Evolutionary conservation across 2,329 filamentous ascomycete species (phyloP).

Genomic region (Colletotrichum sansevieriae): DNA sequence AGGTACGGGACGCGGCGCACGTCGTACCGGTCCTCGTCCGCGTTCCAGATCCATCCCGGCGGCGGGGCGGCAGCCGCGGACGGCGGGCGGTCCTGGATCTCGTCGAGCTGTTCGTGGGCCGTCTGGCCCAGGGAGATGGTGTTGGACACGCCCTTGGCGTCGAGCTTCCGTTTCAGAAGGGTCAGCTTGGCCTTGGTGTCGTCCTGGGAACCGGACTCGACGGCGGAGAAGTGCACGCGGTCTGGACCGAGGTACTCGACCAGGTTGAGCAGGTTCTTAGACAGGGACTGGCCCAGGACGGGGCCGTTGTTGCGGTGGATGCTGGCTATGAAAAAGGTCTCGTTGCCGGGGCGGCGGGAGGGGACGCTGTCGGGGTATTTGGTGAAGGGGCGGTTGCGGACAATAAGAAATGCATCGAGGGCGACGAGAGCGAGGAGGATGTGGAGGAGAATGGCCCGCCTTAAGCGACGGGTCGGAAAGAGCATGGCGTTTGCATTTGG

Average conservation of each 20-base stretch:
- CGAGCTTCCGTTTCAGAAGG: constrained; percentile 51
- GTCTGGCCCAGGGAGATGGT: constrained; percentile 69
- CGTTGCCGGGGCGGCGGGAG: constrained; percentile 42
- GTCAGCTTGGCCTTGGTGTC: constrained; percentile 64
- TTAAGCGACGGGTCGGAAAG: constrained; percentile 7
- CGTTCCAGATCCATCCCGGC: constrained; percentile 72
- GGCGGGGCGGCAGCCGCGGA: constrained; percentile 51
- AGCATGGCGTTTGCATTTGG: constrained; percentile 29
- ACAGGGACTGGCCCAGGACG: constrained; percentile 72
- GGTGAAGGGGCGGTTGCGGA: constrained; percentile 18
- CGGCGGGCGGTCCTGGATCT: constrained; percentile 56
- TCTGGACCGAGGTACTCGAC: constrained; percentile 52
- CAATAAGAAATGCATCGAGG: constrained; percentile 19
- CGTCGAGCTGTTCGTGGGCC: constrained; percentile 67
- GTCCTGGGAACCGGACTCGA: constrained; percentile 78
- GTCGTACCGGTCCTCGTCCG: constrained; percentile 63
- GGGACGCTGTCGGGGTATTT: neutral
- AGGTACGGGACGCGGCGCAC: constrained; percentile 77
- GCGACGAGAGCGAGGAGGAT: constrained; percentile 22
- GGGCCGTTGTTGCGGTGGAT: constrained; percentile 74
- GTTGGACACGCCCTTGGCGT: constrained; percentile 62
- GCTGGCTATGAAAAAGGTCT: constrained; percentile 72
- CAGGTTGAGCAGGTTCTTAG: constrained; percentile 64
- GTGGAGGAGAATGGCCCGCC: constrained; percentile 14
- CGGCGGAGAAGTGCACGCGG: constrained; percentile 72